Percentiles rank a stretch among this genome's conserved stretches.
phyloP scores from a whole-genome alignment of 2,329 filamentous ascomycete species.

The Leptoxyphium fumago region DNA sequence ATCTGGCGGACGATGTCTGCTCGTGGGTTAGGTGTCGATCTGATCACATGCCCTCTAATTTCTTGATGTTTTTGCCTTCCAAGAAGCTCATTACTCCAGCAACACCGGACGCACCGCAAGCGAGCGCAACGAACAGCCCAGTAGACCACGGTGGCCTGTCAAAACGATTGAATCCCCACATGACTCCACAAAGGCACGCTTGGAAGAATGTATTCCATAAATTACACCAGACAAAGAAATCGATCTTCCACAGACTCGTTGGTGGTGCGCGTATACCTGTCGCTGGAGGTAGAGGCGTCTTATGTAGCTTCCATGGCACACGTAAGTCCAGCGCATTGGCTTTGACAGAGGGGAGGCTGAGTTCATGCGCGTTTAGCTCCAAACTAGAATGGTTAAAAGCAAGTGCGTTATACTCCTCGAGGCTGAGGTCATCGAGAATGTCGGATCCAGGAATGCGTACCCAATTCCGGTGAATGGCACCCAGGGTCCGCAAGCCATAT shows the following conservation, averaged over 20 bases:
- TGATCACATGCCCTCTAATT: constrained; percentile 57
- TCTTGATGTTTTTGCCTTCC: constrained; percentile 56
- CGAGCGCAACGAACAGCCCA: constrained; percentile 62
- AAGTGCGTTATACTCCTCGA: constrained; percentile 4
- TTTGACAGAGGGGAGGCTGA: not conserved
- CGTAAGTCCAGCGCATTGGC: constrained; percentile 1
- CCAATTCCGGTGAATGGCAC: constrained; percentile 62
- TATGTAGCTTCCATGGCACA: too few relatives aligned
- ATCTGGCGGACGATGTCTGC: too few relatives aligned
- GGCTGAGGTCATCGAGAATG: constrained; percentile 30
- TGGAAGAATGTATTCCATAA: constrained; percentile 69
- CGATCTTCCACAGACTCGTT: constrained; percentile 59
- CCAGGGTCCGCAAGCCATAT: constrained; percentile 50
- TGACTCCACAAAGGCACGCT: constrained; percentile 56
- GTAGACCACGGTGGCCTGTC: constrained; percentile 67
- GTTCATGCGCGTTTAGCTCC: not conserved
- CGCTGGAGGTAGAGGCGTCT: constrained; percentile 47
- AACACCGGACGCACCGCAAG: constrained; percentile 51
- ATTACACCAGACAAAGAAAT: constrained; percentile 66
- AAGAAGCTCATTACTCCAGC: constrained; percentile 56
- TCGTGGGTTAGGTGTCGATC: too few relatives aligned
- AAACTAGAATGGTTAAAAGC: not conserved
- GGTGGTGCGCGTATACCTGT: constrained; percentile 56
- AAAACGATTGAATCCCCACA: constrained; percentile 49
- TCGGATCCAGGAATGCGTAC: constrained; percentile 57